phyloP scores from a whole-genome alignment of 2,329 filamentous ascomycete species.

The Fusarium temperatum region DNA sequence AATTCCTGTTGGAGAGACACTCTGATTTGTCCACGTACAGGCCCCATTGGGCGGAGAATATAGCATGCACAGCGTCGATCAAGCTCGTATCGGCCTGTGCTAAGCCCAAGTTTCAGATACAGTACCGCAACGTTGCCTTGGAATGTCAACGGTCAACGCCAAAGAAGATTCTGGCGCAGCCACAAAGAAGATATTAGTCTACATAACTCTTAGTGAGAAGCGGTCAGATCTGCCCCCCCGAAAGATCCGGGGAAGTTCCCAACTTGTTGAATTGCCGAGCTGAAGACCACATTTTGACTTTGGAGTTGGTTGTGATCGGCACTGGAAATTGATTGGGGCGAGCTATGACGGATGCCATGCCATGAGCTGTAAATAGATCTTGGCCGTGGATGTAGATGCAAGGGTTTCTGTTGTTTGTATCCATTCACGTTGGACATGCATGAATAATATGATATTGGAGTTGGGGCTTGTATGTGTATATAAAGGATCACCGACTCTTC shows the following conservation, averaged over 20 bases:
- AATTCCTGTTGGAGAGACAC: background rate
- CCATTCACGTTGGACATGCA: background rate
- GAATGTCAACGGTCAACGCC: background rate
- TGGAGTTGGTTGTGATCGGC: constrained; percentile 8
- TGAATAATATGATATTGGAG: background rate
- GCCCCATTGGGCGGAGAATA: background rate
- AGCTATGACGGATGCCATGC: constrained; percentile 10
- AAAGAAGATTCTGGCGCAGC: constrained; percentile 3
- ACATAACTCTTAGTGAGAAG: background rate
- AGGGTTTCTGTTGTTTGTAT: background rate
- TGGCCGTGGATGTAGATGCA: background rate
- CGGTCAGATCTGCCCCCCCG: background rate
- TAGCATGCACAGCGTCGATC: constrained; percentile 1
- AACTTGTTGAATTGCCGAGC: background rate
- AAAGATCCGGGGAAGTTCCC: background rate
- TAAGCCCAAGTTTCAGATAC: background rate
- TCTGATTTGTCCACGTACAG: background rate
- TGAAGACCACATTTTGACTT: background rate
- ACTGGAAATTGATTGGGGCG: background rate
- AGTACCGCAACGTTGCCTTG: constrained; percentile 15
- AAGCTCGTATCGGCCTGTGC: background rate
- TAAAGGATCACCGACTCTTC: background rate
- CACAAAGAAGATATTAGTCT: background rate
- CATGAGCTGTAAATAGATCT: constrained; percentile 20
- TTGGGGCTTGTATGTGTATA: background rate